These are phyloP conservation scores for Aspergillus incahuasiensis DNA, from an alignment of 495 filamentous ascomycete genomes.

Conservation along the genomic window DNA sequence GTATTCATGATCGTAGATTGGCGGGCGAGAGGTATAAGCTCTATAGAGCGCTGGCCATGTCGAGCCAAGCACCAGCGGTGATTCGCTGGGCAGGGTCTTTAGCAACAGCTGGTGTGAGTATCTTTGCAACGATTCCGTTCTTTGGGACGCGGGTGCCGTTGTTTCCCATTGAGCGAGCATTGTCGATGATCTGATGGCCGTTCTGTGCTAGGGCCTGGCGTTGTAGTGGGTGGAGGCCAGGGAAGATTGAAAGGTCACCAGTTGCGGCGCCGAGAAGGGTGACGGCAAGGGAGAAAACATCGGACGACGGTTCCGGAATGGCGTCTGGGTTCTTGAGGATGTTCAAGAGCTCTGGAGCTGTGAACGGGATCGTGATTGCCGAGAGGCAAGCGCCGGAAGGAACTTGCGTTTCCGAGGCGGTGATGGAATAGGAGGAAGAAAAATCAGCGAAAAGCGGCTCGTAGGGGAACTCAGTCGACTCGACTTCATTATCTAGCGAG, in stretches of 20 bases:
- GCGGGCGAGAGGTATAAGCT: neutral
- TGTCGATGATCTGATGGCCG: slow-evolving; percentile 44
- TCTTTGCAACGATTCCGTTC: slow-evolving; percentile 41
- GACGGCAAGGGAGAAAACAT: slow-evolving; percentile 53
- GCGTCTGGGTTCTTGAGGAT: slow-evolving; percentile 25
- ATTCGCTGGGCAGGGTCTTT: slow-evolving; percentile 40
- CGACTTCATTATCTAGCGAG: slow-evolving; percentile 4
- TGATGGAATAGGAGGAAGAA: slow-evolving; percentile 47
- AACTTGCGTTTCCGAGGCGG: slow-evolving; percentile 15
- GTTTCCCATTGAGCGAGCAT: slow-evolving; percentile 34
- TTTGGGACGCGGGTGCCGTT: slow-evolving; percentile 39
- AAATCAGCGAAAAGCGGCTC: slow-evolving; percentile 55
- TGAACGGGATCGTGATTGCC: slow-evolving; percentile 55
- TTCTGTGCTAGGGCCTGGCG: slow-evolving; percentile 45
- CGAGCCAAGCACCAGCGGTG: slow-evolving; percentile 32
- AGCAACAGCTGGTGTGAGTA: slow-evolving; percentile 36
- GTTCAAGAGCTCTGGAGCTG: slow-evolving; percentile 52
- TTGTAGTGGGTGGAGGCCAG: slow-evolving; percentile 39
- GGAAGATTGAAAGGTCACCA: slow-evolving; percentile 49
- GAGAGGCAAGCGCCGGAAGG: slow-evolving; percentile 28
- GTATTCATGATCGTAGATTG: neutral
- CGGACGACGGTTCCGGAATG: slow-evolving; percentile 35
- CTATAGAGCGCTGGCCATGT: slow-evolving; percentile 8
- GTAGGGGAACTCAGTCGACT: slow-evolving; percentile 25
- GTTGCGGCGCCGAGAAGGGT: slow-evolving; percentile 53